Evolutionary conservation across 2,329 filamentous ascomycete species (phyloP).

Genomic region (Pseudogymnoascus sp.): DNA sequence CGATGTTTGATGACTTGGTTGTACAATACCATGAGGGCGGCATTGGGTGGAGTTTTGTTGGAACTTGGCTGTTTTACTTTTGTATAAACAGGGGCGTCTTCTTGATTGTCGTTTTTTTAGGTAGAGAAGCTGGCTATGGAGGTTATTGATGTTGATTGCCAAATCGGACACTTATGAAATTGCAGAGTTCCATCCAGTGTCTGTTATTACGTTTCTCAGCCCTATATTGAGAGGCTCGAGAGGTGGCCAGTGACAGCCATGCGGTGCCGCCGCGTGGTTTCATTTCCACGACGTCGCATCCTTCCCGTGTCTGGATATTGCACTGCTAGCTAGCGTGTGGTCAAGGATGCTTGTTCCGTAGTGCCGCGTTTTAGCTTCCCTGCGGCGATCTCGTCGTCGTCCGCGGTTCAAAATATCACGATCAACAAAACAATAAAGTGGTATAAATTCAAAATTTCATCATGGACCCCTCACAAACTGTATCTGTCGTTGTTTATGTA

Average conservation of each 20-base stretch:
- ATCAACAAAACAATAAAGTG: neutral
- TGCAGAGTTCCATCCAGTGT: neutral
- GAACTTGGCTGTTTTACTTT: neutral
- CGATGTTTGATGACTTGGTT: slow-evolving; percentile 16
- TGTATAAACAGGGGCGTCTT: slow-evolving; percentile 5
- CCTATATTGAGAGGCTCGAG: neutral
- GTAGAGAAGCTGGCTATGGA: neutral
- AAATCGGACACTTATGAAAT: neutral
- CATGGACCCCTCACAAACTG: neutral
- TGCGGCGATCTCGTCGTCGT: neutral
- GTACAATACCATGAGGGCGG: slow-evolving; percentile 10
- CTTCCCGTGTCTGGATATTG: neutral
- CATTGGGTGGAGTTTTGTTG: slow-evolving; percentile 4
- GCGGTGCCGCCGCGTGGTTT: neutral
- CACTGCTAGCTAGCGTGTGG: neutral
- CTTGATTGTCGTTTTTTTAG: neutral
- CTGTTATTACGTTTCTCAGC: neutral
- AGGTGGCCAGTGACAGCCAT: slow-evolving; percentile 3
- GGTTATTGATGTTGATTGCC: neutral
- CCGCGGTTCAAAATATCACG: neutral
- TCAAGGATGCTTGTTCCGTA: neutral
- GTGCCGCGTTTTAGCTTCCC: neutral
- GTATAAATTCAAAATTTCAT: neutral
- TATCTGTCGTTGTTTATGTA: neutral
- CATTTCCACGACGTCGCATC: slow-evolving; percentile 3